A percentile compares a stretch with the other conserved stretches of the same genome.
Evolutionary conservation across 257 asterid genomes (phyloP).

Genomic region (Verbascum thapsus): DNA sequence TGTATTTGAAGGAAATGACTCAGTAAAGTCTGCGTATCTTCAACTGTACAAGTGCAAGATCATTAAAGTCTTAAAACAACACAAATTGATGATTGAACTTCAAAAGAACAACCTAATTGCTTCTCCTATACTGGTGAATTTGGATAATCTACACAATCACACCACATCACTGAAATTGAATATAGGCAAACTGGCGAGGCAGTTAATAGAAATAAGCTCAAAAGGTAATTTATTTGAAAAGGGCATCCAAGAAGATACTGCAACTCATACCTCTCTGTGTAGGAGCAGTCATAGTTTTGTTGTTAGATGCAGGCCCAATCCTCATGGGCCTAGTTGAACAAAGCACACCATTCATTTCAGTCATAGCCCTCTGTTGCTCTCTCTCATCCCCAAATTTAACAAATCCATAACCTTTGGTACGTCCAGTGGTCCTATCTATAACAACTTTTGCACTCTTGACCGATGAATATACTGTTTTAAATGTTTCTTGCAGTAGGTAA

Average conservation of each 20-base stretch:
- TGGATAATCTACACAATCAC: slow-evolving; percentile 28
- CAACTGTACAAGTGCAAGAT: slow-evolving; percentile 40
- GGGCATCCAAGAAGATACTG: background rate
- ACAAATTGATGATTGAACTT: slow-evolving; percentile 41
- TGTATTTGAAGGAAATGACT: slow-evolving; percentile 59
- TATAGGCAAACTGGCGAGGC: slow-evolving; percentile 2
- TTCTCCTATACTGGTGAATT: slow-evolving; percentile 34
- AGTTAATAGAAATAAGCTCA: slow-evolving; percentile 5
- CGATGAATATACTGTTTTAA: slow-evolving; percentile 58
- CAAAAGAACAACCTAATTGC: slow-evolving; percentile 39
- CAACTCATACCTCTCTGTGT: slow-evolving; percentile 58
- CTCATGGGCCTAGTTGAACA: slow-evolving; percentile 91
- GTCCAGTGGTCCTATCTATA: slow-evolving; percentile 74
- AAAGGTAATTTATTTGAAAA: slow-evolving; percentile 3
- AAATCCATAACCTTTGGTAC: slow-evolving; percentile 89
- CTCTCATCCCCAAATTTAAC: slow-evolving; percentile 81
- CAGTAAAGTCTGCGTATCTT: slow-evolving; percentile 48
- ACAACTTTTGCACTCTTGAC: slow-evolving; percentile 90
- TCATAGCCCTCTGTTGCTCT: slow-evolving; percentile 81
- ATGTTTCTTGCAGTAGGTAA: slow-evolving; percentile 66
- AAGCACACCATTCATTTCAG: slow-evolving; percentile 79
- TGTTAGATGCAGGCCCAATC: slow-evolving; percentile 86
- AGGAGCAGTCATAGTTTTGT: slow-evolving; percentile 53
- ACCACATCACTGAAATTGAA: slow-evolving; percentile 27
- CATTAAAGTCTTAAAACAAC: slow-evolving; percentile 43